These are phyloP conservation scores for Wallacemonas sp. DNA, from an alignment of 208 protist species.

Conservation along the genomic window DNA sequence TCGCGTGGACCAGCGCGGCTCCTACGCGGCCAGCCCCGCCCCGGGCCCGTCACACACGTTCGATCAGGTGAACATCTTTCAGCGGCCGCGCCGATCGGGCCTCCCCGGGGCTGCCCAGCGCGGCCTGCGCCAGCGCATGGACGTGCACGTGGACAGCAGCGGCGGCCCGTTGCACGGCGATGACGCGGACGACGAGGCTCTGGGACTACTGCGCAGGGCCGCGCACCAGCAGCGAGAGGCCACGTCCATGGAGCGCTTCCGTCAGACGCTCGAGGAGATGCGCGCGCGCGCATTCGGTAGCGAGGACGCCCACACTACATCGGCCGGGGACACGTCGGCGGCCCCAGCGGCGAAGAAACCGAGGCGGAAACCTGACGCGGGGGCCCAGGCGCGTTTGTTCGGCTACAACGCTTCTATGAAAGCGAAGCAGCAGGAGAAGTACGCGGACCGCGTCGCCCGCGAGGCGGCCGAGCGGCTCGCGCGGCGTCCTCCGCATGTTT, in stretches of 20 bases:
- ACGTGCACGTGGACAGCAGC: constrained; percentile 6
- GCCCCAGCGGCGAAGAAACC: constrained; percentile 5
- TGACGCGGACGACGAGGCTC: constrained; percentile 4
- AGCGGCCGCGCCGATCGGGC: background rate
- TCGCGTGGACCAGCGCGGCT: background rate
- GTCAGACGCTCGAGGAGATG: constrained; percentile 17
- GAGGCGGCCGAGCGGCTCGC: constrained; percentile 29
- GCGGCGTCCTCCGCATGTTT: constrained; percentile 15
- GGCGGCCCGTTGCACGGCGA: background rate
- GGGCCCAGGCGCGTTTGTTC: constrained; percentile 41
- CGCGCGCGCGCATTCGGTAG: background rate
- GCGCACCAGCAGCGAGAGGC: constrained; percentile 1
- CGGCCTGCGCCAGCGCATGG: constrained; percentile 8
- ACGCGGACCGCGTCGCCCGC: constrained; percentile 44
- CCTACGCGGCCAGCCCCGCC: background rate
- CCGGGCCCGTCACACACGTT: background rate
- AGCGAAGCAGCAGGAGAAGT: constrained; percentile 55
- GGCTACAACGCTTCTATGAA: constrained; percentile 33
- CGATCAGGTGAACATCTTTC: constrained; percentile 17
- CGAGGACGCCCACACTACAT: constrained; percentile 7
- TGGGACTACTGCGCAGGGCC: background rate
- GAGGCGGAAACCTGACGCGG: constrained; percentile 29
- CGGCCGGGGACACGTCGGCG: too few species aligned
- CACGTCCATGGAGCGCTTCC: constrained; percentile 20
- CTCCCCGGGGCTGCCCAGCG: background rate